These are phyloP conservation scores for Asterella californica DNA, from an alignment of 225 moss, liverwort and hornwort species.

Conservation along the genomic window DNA sequence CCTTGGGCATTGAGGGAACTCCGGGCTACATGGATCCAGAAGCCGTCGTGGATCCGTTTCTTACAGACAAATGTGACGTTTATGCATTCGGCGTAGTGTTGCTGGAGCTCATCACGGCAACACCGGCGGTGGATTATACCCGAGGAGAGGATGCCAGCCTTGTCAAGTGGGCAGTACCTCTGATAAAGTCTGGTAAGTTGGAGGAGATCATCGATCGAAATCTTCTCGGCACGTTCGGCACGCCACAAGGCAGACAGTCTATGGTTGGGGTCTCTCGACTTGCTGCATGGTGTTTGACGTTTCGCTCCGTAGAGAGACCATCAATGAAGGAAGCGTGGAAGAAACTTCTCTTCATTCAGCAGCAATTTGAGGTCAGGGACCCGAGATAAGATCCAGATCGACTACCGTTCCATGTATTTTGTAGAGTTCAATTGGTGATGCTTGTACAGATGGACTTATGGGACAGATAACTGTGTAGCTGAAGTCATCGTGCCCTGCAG, in stretches of 20 bases:
- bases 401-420: no score
- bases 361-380: no score
- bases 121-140: not conserved
- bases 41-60: not conserved
- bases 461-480: no score
- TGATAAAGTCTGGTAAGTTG: not conserved
- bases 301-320: not conserved
- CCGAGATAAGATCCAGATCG: no score
- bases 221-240: not conserved
- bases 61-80: conserved; percentile 6
- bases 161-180: not conserved
- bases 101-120: conserved; percentile 7
- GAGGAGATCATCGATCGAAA: conserved; percentile 5
- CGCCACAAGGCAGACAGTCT: not conserved
- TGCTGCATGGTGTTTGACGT: not conserved
- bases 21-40: conserved; percentile 15
- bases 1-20: not conserved
- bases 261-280: not conserved
- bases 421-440: no score
- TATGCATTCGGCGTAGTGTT: conserved; percentile 6
- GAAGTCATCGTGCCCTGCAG: no score
- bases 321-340: not conserved
- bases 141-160: conserved; percentile 3
- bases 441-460: no score
- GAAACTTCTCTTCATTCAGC: not conserved